Percentiles rank a stretch among this genome's conserved stretches.
These are phyloP conservation scores for Mortierella polycephala DNA, from an alignment of 371 early-diverging fungal species.

Conservation along the genomic window DNA sequence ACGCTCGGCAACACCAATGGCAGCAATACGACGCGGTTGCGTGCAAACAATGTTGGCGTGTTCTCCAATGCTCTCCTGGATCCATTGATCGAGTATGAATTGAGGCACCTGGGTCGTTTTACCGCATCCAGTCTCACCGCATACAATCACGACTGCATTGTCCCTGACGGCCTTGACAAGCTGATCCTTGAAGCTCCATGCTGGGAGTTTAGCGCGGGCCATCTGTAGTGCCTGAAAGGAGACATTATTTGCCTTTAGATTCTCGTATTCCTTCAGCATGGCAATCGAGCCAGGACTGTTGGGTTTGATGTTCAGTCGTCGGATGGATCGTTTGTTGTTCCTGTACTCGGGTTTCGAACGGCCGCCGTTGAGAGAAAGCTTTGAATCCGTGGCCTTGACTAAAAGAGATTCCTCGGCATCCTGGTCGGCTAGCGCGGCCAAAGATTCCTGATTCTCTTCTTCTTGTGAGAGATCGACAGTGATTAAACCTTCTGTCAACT, in stretches of 20 bases:
- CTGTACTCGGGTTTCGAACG: conserved; percentile 1
- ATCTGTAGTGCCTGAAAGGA: conserved; percentile 65
- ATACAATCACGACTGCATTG: conserved; percentile 73
- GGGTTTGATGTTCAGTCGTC: conserved; percentile 40
- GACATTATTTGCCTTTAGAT: conserved; percentile 45
- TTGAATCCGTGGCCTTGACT: conserved; percentile 15
- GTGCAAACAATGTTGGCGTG: conserved; percentile 86
- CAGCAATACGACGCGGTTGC: conserved; percentile 94
- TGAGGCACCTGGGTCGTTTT: conserved; percentile 93
- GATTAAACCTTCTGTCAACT: conserved; percentile 61
- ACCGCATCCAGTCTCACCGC: conserved; percentile 90
- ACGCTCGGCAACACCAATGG: conserved; percentile 86
- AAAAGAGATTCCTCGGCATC: conserved; percentile 13
- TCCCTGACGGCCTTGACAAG: conserved; percentile 65
- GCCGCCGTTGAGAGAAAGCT: conserved; percentile 4
- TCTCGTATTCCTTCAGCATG: conserved; percentile 41
- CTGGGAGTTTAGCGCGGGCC: conserved; percentile 72
- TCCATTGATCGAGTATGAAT: conserved; percentile 82
- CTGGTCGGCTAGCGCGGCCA: conserved; percentile 9
- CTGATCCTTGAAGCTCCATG: conserved; percentile 64
- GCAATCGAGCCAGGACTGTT: conserved; percentile 45
- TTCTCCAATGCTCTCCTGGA: conserved; percentile 60
- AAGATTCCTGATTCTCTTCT: conserved; percentile 34
- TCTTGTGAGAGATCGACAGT: conserved; percentile 37
- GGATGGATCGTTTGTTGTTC: conserved; percentile 13